phyloP scores from a whole-genome alignment of 768 basidiomycete genomes.

The Dentipellis fragilis region DNA sequence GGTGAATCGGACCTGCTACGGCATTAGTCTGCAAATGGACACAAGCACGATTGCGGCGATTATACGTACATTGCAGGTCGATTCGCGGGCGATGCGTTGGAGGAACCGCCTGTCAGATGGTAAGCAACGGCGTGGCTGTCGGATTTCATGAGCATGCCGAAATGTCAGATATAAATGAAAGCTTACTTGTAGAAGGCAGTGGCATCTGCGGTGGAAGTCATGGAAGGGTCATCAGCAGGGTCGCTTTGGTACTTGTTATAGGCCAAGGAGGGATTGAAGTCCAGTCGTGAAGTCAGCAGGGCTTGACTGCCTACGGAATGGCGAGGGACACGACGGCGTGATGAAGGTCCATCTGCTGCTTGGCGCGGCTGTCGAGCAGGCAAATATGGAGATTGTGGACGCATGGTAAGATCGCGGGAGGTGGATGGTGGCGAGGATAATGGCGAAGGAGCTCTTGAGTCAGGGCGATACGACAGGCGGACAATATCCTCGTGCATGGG shows the following conservation, averaged over 20 bases:
- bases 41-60: not conserved
- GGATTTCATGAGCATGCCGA: conserved; percentile 2
- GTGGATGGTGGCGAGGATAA: conserved; percentile 7
- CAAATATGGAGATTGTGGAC: not conserved
- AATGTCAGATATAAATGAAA: not conserved
- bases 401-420: not conserved
- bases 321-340: not conserved
- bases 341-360: not conserved
- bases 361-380: not conserved
- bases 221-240: conserved; percentile 6
- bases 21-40: not conserved
- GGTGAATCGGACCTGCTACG: not conserved
- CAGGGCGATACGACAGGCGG: conserved; percentile 10
- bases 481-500: conserved; percentile 25
- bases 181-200: conserved; percentile 50
- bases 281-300: conserved; percentile 6
- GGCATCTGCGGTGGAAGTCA: conserved; percentile 16
- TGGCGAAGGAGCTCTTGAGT: conserved; percentile 16
- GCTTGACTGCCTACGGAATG: not conserved
- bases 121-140: conserved; percentile 45
- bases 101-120: conserved; percentile 20
- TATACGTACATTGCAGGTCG: not conserved
- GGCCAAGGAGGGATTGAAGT: conserved; percentile 39
- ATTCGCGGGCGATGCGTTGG: not conserved
- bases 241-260: conserved; percentile 24